A percentile compares a stretch with the other conserved stretches of the same genome.
Conservation (phyloP, 768 basidiomycete genomes). For the Pluteus cervinus region DNA sequence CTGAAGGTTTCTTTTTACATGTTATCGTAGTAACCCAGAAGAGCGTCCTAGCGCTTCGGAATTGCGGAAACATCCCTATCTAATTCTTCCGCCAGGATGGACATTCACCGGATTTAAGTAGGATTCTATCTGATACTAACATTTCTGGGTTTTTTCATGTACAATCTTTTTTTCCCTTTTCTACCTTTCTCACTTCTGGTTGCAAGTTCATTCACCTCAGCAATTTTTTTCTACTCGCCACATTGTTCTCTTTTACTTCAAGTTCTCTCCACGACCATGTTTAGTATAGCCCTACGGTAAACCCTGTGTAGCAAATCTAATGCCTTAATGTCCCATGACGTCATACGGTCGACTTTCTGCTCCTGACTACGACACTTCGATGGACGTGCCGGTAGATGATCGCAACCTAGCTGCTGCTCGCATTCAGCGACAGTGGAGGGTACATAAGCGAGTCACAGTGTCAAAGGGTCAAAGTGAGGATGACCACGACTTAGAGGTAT, state of each 20-base stretch:
- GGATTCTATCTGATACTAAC: conserved; percentile 25
- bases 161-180: conserved; percentile 16
- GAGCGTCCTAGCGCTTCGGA: conserved; percentile 77
- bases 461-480: too few species aligned
- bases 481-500: too few species aligned
- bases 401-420: conserved; percentile 28
- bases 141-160: conserved; percentile 15
- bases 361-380: too few species aligned
- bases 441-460: too few species aligned
- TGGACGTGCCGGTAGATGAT: conserved; percentile 15
- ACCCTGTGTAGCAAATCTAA: conserved; percentile 34
- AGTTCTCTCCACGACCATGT: conserved; percentile 11
- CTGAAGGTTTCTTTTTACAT: conserved; percentile 6
- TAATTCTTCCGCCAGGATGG: conserved; percentile 69
- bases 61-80: conserved; percentile 75
- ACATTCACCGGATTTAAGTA: conserved; percentile 61
- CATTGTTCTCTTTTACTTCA: conserved; percentile 10
- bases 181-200: conserved; percentile 8
- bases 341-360: conserved; percentile 13
- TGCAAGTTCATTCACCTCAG: conserved; percentile 5
- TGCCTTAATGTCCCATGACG: conserved; percentile 28
- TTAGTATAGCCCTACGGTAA: conserved; percentile 31
- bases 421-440: conserved; percentile 36
- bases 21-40: conserved; percentile 60
- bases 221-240: conserved; percentile 11